These are phyloP conservation scores for Deinandra increscens DNA, from an alignment of 129 eudicot genomes.

Conservation along the genomic window DNA sequence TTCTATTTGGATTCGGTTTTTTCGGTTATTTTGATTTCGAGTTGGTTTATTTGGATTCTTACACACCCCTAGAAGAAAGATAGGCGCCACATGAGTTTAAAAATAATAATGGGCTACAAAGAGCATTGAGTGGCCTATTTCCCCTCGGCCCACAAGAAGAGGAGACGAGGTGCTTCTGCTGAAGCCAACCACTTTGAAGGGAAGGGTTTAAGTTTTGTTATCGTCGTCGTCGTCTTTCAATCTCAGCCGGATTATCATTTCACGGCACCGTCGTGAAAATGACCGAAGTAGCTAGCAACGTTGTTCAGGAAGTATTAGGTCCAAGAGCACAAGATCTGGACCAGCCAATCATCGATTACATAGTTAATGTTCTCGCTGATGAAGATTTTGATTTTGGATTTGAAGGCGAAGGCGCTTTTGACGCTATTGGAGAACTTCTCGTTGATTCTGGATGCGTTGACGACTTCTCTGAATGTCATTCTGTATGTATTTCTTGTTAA, in stretches of 20 bases:
- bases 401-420: conserved; percentile 88
- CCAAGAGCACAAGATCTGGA: conserved; percentile 62
- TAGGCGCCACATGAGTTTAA: too few species aligned
- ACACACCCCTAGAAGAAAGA: too few species aligned
- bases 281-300: conserved; percentile 88
- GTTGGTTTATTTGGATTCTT: too few species aligned
- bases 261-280: conserved; percentile 37
- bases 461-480: conserved; percentile 72
- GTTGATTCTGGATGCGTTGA: conserved; percentile 84
- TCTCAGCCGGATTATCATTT: conserved; percentile 30
- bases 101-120: background rate
- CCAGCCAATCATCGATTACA: conserved; percentile 84
- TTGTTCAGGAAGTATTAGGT: conserved; percentile 83
- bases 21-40: too few species aligned
- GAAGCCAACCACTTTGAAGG: conserved; percentile 15
- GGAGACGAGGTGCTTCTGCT: too few species aligned
- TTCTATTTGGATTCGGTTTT: too few species aligned
- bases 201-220: conserved; percentile 22
- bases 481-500: conserved; percentile 36
- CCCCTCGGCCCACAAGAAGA: background rate
- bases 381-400: conserved; percentile 94
- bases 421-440: conserved; percentile 87
- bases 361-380: conserved; percentile 89
- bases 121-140: background rate
- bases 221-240: conserved; percentile 10